Evolutionary conservation across 1,284 basidiomycete species (phyloP).

Genomic region (Lignosus rhinocerotis): DNA sequence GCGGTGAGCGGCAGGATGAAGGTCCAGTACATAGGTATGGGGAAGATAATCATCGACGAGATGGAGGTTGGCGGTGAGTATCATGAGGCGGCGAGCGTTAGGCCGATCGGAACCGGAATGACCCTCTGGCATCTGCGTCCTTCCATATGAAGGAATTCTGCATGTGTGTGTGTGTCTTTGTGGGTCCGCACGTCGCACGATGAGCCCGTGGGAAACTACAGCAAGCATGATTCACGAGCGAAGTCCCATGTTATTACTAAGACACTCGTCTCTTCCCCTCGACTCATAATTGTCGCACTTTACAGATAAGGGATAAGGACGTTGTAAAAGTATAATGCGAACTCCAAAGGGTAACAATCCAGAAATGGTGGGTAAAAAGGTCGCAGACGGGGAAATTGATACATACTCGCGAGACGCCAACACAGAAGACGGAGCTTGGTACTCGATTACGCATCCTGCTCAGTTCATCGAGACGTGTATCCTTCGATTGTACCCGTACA

Average conservation of each 20-base stretch:
- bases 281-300: neutral
- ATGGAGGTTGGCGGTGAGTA: slow-evolving; percentile 1
- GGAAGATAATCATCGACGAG: neutral
- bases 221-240: neutral
- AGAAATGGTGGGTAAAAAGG: too few relatives aligned
- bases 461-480: too few relatives aligned
- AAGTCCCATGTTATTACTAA: neutral
- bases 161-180: slow-evolving; percentile 13
- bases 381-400: too few relatives aligned
- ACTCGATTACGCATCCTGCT: too few relatives aligned
- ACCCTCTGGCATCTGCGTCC: neutral
- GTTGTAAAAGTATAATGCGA: too few relatives aligned
- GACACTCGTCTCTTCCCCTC: neutral
- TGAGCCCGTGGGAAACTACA: slow-evolving; percentile 6
- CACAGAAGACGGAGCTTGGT: too few relatives aligned
- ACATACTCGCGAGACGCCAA: too few relatives aligned
- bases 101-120: neutral
- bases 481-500: too few relatives aligned
- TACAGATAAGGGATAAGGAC: neutral
- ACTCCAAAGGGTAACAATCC: too few relatives aligned
- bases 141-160: slow-evolving; percentile 2
- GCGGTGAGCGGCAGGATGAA: neutral
- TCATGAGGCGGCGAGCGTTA: neutral
- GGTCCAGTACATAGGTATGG: neutral
- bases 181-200: slow-evolving; percentile 11